Conservation (phyloP, 768 basidiomycete genomes). For the Tricholoma sp. region DNA sequence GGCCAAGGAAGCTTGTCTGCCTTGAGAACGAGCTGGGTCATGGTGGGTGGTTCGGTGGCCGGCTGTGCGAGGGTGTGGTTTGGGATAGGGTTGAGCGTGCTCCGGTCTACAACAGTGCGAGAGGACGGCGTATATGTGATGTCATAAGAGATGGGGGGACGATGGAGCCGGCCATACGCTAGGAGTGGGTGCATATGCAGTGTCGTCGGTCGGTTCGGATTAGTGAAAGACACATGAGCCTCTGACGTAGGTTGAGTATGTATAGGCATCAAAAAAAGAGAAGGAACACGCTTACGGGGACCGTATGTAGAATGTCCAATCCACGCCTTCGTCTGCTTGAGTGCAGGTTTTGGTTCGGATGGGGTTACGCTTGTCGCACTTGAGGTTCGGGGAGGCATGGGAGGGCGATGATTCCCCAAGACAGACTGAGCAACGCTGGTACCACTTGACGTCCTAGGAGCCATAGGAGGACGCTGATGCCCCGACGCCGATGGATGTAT, state of each 20-base stretch:
- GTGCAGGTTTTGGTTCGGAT: constrained; percentile 39
- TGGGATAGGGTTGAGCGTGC: constrained; percentile 49
- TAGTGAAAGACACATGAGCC: constrained; percentile 29
- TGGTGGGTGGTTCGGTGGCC: constrained; percentile 58
- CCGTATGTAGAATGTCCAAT: constrained; percentile 31
- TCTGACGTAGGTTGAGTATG: constrained; percentile 17
- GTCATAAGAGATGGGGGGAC: constrained; percentile 61
- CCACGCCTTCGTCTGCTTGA: constrained; percentile 46
- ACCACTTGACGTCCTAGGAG: constrained; percentile 35
- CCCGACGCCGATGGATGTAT: constrained; percentile 29
- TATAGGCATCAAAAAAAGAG: constrained; percentile 2
- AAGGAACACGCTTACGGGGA: constrained; percentile 33
- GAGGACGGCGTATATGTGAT: constrained; percentile 51
- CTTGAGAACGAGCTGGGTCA: constrained; percentile 39
- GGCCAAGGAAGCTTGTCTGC: constrained; percentile 61
- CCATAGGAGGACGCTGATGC: constrained; percentile 23
- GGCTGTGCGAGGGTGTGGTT: constrained; percentile 53
- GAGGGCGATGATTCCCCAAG: constrained; percentile 16
- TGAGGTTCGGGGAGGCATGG: constrained; percentile 30
- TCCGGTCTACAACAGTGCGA: constrained; percentile 51
- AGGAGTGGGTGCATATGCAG: constrained; percentile 63
- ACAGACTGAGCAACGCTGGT: constrained; percentile 31
- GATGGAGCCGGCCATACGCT: constrained; percentile 48
- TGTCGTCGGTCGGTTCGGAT: constrained; percentile 29
- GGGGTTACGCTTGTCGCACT: constrained; percentile 35